Evolutionary conservation across 495 filamentous ascomycete species (phyloP).

Genomic region (Aspergillus kassunensis): DNA sequence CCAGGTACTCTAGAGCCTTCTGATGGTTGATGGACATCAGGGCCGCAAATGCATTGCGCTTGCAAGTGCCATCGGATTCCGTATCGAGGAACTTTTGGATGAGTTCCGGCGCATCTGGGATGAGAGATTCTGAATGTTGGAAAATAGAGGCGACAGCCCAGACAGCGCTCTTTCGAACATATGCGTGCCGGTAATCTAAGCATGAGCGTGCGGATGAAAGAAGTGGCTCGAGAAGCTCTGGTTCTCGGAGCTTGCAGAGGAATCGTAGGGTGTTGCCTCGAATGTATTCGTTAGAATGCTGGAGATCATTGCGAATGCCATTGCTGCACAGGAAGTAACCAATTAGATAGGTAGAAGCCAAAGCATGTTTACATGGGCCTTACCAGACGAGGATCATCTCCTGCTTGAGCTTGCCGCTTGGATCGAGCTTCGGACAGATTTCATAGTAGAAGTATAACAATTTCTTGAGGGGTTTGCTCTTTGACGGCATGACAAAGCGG

Average conservation of each 20-base stretch:
- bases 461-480: constrained; percentile 95
- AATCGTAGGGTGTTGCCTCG: constrained; percentile 95
- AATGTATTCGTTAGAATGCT: constrained; percentile 98
- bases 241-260: constrained; percentile 91
- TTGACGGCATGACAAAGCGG: constrained; percentile 98
- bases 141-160: constrained; percentile 92
- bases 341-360: constrained; percentile 21
- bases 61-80: constrained; percentile 94
- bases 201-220: constrained; percentile 87
- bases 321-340: constrained; percentile 55
- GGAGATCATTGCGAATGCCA: constrained; percentile 94
- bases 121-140: constrained; percentile 84
- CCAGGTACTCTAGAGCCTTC: constrained; percentile 85
- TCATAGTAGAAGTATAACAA: constrained; percentile 99
- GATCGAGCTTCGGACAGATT: constrained; percentile 93
- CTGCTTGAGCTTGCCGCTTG: constrained; percentile 90
- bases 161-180: constrained; percentile 96
- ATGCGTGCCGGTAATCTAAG: constrained; percentile 92
- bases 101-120: constrained; percentile 93
- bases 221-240: constrained; percentile 93
- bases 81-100: constrained; percentile 84
- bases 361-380: constrained; percentile 21
- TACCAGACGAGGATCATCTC: constrained; percentile 99
- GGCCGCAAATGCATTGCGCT: constrained; percentile 95
- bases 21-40: constrained; percentile 88